Base-by-base conservation (phyloP, 495 filamentous ascomycete genomes). In the Sporormia fimetaria region DNA sequence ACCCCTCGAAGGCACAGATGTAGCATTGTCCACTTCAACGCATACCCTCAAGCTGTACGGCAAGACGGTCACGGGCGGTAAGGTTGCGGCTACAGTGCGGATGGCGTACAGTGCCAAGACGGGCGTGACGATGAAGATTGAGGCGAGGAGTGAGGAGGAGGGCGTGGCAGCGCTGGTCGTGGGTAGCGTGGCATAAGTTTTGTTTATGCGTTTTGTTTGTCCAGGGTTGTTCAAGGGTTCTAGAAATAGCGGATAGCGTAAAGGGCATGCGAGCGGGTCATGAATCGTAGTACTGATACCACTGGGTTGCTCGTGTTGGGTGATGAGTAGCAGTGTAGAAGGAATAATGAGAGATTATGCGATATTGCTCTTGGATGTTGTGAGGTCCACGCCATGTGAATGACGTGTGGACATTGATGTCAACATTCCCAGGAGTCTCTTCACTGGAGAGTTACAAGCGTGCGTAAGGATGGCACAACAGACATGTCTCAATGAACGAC, bases 21-120 rank as follows among this genome's bases (percentile, higher is more conserved):
- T 98, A 18, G 77, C 83, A 10, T 71, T 92, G 43, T 90, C 75
- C 56, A 78, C 76, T 56, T 85, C 80, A 45, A 95, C 87, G 42
- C 90, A 98, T 63, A 84, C 85, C 7, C 76, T 98, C 55, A 95
- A 93, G 66, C 74, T 98, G 16, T 87, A 90, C 58, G 90, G 90
- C 55, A 95, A 92, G 75, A 94, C 88, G 15, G 78, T 96, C 47
- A 79, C 71, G 18, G 92, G 90, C 21, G 92, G 92, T 47, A 77
- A 78, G 49, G 87, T 98, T 2, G 87, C 85, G 24, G 81, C 81
- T 34, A 76, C 80, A 42, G 73, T 96, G 49, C 75, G 85, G 66
- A 93, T 98, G 90, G 90, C 87, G 3, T 95, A 75, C 64, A 88
- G 81, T 33, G 75, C 78, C 49, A 94, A 93, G 69, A 80, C 75